Percentiles rank a stretch among this genome's conserved stretches.
Evolutionary conservation across 257 asterid species (phyloP).

Genomic region (Jacaranda mimosifolia): DNA sequence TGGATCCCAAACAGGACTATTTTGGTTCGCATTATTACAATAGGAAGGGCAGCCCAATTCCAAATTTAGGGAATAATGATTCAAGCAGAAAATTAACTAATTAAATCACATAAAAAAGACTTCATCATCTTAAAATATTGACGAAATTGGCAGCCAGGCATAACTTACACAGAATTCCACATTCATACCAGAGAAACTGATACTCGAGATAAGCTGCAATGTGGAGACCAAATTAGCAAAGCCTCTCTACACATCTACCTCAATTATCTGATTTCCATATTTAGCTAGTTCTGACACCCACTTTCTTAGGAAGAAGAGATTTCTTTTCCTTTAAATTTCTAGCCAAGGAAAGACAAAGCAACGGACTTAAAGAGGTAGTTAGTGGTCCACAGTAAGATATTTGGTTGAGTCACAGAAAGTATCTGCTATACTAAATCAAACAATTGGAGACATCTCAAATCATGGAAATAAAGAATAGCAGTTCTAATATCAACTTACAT

Average conservation of each 20-base stretch:
- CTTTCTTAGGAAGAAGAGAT: neutral
- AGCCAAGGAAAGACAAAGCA: too few species aligned
- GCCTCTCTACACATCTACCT: neutral
- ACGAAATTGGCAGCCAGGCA: neutral
- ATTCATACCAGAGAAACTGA: neutral
- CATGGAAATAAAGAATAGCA: slow-evolving; percentile 28
- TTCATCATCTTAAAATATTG: neutral
- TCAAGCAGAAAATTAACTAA: neutral
- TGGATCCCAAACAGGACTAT: neutral
- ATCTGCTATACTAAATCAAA: neutral
- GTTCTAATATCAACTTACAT: slow-evolving; percentile 24
- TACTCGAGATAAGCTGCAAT: neutral
- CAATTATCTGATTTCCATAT: neutral
- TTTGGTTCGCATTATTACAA: neutral
- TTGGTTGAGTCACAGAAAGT: neutral
- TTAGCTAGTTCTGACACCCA: neutral
- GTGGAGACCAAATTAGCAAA: neutral
- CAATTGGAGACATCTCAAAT: slow-evolving; percentile 17
- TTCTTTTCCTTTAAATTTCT: neutral
- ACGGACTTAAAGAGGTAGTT: neutral
- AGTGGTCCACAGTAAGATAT: neutral
- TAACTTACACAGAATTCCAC: slow-evolving; percentile 7
- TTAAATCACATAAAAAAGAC: neutral
- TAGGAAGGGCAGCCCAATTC: neutral
- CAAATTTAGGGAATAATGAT: neutral